Percentiles rank a stretch among this genome's conserved stretches.
phyloP scores from a whole-genome alignment of 2,329 filamentous ascomycete genomes.

The Sporothrix brasiliensis region DNA sequence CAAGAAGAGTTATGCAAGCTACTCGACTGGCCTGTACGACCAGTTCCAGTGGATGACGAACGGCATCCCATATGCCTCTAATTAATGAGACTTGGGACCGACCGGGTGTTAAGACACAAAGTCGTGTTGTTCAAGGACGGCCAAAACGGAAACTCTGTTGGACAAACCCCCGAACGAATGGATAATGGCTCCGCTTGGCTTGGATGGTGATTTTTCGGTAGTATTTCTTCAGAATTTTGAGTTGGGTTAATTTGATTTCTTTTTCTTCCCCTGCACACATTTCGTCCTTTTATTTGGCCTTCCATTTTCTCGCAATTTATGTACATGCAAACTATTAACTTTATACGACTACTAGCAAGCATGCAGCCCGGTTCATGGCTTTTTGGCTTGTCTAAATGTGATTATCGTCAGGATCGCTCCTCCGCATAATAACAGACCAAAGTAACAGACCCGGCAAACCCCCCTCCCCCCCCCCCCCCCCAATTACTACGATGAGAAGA shows the following conservation, averaged over 20 bases:
- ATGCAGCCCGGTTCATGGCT: background rate
- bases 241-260: background rate
- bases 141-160: background rate
- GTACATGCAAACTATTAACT: no score
- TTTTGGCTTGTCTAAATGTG: no score
- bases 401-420: background rate
- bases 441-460: no score
- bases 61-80: constrained; percentile 37
- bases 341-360: no score
- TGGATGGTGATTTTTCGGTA: background rate
- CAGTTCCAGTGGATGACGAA: constrained; percentile 71
- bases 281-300: background rate
- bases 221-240: background rate
- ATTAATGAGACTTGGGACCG: constrained; percentile 19
- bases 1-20: constrained; percentile 85
- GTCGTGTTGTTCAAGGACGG: background rate
- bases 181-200: background rate
- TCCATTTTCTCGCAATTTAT: background rate
- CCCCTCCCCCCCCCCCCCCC: no score
- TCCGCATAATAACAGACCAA: background rate
- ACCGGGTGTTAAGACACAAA: no score
- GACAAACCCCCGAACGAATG: background rate
- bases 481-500: no score
- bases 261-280: background rate
- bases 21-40: constrained; percentile 93